Evolutionary conservation across 140 eudicot genomes (phyloP), one percentile per base, ranked within the genome.

Genomic region (Bidens hawaiensis): DNA sequence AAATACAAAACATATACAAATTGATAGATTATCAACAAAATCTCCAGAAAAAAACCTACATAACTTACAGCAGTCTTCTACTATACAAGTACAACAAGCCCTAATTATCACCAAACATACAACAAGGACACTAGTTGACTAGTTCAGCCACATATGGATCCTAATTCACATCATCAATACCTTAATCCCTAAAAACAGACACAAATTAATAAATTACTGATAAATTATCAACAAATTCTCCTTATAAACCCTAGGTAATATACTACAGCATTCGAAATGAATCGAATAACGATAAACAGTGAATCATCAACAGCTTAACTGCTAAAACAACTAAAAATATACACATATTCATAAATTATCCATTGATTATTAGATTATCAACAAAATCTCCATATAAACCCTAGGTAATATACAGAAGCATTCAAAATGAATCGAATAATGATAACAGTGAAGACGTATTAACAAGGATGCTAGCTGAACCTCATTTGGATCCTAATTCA

Each of bases 81-180:
- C n/a, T n/a, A n/a, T n/a, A n/a, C n/a, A n/a, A n/a, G n/a, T 30
- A 41, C 42, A 71, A 41, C 65, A 53, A 14, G 6, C 40, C 27
- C 64, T 52, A 6, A 43, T 13, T 7, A 5, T 53, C 18, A 57
- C 19, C 5, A 30, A 38, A 38, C 47, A 38, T 7, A 36, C 24
- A 24, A 28, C 15, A 27, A 18, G 14, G 27, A 27, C 26, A 34
- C 19, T 43, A 56, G 36, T 9, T 68, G 25, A 34, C 19, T 43
- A 56, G 36, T 9, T 68, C 60, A 46, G 4, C 60, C 15, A 26
- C 22, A 16, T 58, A 27, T 23, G 14, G 50, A 69, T 30, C 66
- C 60, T 18, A 52, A 66, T 47, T 55, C 47, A 46, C 73, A 68
- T 67, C 24, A 60, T 46, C 48, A 16, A 46, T 42, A 26, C 3